phyloP scores from a whole-genome alignment of 139 green algal genomes.

The Protoeuglena noctilucae region DNA sequence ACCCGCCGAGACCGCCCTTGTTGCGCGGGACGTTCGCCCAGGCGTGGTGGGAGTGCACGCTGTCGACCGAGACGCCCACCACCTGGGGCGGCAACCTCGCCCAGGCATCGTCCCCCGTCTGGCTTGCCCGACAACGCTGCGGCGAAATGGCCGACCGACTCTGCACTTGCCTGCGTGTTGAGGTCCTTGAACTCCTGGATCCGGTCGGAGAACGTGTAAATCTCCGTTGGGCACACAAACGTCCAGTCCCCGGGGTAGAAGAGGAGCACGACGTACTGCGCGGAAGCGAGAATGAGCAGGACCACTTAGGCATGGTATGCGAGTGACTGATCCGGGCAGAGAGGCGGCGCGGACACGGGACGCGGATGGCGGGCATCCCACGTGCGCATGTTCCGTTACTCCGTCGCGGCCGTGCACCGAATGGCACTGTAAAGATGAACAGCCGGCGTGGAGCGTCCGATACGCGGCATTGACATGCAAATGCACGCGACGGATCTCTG shows the following conservation, averaged over 20 bases:
- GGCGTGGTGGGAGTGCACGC: conserved; percentile 20
- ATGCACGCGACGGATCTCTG: too few relatives aligned
- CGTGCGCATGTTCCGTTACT: too few relatives aligned
- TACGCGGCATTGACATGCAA: not conserved
- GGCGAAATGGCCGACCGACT: too few relatives aligned
- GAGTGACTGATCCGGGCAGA: too few relatives aligned
- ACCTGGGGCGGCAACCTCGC: conserved; percentile 16
- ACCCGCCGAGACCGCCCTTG: conserved; percentile 26
- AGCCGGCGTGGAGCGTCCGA: not conserved
- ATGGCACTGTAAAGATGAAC: not conserved
- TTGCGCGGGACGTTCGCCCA: conserved; percentile 24
- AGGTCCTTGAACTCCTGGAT: conserved; percentile 20
- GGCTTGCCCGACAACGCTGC: too few relatives aligned
- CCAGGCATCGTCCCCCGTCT: too few relatives aligned
- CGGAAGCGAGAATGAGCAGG: not conserved
- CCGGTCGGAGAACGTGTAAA: conserved; percentile 26
- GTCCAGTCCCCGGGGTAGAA: conserved; percentile 30
- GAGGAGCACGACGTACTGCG: conserved; percentile 23
- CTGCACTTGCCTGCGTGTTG: too few relatives aligned
- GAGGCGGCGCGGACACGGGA: not conserved
- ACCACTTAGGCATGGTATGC: too few relatives aligned
- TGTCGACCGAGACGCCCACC: conserved; percentile 18
- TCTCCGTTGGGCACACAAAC: conserved; percentile 28
- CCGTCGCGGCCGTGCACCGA: too few relatives aligned
- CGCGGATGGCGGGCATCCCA: too few relatives aligned